phyloP scores from a whole-genome alignment of 148 eudicot species.

The Chenopodium suecicum region DNA sequence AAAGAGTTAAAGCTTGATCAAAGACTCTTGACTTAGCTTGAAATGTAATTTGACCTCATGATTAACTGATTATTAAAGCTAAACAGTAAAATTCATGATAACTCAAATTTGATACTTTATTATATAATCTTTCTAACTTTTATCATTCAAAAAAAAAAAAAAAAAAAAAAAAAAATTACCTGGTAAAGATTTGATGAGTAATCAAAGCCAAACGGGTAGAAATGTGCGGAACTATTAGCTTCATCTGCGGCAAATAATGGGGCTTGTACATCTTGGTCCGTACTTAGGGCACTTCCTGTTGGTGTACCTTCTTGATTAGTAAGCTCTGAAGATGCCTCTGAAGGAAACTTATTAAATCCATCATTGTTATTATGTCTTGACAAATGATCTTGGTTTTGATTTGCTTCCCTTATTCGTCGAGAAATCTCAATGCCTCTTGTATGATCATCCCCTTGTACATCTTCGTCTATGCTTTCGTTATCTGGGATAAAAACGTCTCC shows the following conservation, averaged over 20 bases:
- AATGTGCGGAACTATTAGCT: conserved; percentile 36
- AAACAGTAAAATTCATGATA: conserved; percentile 1
- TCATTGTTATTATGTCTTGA: conserved; percentile 6
- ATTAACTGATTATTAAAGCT: conserved; percentile 1
- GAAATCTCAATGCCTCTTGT: not conserved
- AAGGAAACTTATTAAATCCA: conserved; percentile 25
- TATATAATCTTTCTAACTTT: conserved; percentile 1
- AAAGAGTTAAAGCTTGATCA: conserved; percentile 15
- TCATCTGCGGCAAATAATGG: conserved; percentile 30
- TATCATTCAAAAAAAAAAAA: not conserved
- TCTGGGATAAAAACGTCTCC: not conserved
- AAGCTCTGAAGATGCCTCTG: conserved; percentile 31
- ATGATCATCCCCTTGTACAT: conserved; percentile 15
- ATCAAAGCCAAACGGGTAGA: conserved; percentile 34
- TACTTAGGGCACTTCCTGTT: conserved; percentile 37
- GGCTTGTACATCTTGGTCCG: conserved; percentile 34
- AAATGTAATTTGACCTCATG: conserved; percentile 22
- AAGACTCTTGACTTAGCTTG: not conserved
- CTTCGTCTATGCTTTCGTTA: conserved; percentile 22
- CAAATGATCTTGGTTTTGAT: conserved; percentile 10
- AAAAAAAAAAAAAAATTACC: not conserved
- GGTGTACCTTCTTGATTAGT: conserved; percentile 41
- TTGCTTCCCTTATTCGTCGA: conserved; percentile 2
- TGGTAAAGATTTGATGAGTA: conserved; percentile 26
- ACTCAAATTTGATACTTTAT: not conserved